These are phyloP conservation scores for Lithocarpus polystachyus DNA, from an alignment of 306 rosid species.

Conservation along the genomic window DNA sequence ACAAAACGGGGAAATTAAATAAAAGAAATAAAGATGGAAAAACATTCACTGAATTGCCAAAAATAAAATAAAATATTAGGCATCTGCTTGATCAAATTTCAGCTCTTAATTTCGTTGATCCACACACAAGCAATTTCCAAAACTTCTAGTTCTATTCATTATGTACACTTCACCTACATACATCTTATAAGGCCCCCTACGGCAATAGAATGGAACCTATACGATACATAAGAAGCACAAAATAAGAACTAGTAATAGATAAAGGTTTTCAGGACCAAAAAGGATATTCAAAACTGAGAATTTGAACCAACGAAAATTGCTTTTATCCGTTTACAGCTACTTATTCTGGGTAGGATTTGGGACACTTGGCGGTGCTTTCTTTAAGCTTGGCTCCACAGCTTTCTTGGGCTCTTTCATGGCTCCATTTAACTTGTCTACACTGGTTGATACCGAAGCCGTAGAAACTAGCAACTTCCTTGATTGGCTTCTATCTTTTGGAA, in stretches of 20 bases:
- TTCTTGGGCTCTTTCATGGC: conserved; percentile 38
- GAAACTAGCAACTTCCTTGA: conserved; percentile 50
- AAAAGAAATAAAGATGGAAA: conserved; percentile 9
- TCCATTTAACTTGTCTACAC: conserved; percentile 29
- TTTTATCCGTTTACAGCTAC: conserved; percentile 16
- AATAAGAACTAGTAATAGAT: background rate
- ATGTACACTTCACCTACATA: conserved; percentile 29
- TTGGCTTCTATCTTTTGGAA: conserved; percentile 35
- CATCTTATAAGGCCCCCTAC: conserved; percentile 18
- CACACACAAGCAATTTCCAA: conserved; percentile 11
- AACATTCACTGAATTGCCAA: background rate
- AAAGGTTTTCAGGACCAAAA: conserved; percentile 9
- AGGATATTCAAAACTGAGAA: background rate
- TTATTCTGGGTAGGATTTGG: conserved; percentile 68
- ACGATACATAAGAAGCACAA: background rate
- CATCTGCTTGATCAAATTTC: conserved; percentile 5
- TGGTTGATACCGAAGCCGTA: conserved; percentile 28
- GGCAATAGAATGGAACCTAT: conserved; percentile 11
- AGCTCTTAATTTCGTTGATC: background rate
- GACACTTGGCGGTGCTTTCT: conserved; percentile 49
- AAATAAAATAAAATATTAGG: conserved; percentile 6
- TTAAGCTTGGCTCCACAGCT: conserved; percentile 52
- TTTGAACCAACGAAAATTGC: conserved; percentile 17
- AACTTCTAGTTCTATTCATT: conserved; percentile 18
- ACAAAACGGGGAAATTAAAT: background rate